phyloP scores from a whole-genome alignment of 169 alveolate species.

The Cryptosporidium baileyi region DNA sequence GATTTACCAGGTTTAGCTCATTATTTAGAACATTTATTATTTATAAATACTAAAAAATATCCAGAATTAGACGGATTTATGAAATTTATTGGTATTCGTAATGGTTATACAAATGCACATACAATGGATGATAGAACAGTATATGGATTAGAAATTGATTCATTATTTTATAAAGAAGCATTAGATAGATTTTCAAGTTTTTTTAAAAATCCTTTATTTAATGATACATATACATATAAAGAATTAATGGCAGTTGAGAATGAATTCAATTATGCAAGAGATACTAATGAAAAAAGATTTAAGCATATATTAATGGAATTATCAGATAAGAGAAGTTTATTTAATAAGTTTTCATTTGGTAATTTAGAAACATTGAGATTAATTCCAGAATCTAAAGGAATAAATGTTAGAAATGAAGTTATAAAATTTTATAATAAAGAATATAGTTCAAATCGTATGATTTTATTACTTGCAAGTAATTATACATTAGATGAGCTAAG shows the following conservation, averaged over 20 bases:
- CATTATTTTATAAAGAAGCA: conserved; percentile 74
- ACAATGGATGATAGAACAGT: conserved; percentile 75
- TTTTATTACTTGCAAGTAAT: conserved; percentile 74
- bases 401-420: conserved; percentile 76
- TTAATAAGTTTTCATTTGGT: conserved; percentile 76
- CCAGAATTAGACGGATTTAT: conserved; percentile 79
- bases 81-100: conserved; percentile 71
- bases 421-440: conserved; percentile 74
- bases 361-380: conserved; percentile 73
- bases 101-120: conserved; percentile 81
- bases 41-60: conserved; percentile 83
- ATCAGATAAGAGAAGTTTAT: conserved; percentile 64
- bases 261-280: conserved; percentile 74
- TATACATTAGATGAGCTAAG: conserved; percentile 69
- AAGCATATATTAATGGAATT: neutral
- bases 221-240: conserved; percentile 75
- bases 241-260: conserved; percentile 81
- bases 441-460: conserved; percentile 80
- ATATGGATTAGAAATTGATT: conserved; percentile 75
- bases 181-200: conserved; percentile 79
- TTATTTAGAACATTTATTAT: conserved; percentile 85
- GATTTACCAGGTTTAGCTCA: conserved; percentile 86
- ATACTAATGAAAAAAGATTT: conserved; percentile 59
- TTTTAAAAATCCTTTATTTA: conserved; percentile 79
- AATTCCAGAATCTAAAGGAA: conserved; percentile 41